Percentiles rank a stretch among this genome's conserved stretches.
phyloP scores from a whole-genome alignment of 768 basidiomycete species.

The Flagelloscypha sp. region DNA sequence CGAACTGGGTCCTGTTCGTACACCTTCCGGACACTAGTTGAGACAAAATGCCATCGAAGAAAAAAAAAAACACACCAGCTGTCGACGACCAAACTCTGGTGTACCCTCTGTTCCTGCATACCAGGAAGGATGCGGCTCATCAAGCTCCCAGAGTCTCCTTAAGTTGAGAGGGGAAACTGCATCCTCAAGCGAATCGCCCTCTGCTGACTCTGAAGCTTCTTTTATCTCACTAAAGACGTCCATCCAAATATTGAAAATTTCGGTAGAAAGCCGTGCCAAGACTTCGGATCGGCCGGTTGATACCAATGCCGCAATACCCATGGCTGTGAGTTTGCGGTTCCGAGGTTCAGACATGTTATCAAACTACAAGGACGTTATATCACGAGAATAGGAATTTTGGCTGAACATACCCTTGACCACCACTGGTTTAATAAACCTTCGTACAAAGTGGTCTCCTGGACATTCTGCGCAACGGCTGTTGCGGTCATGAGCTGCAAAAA shows the following conservation, averaged over 20 bases:
- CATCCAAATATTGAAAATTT: constrained; percentile 81
- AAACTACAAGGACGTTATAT: constrained; percentile 47
- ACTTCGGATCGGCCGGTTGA: constrained; percentile 69
- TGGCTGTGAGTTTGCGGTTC: constrained; percentile 74
- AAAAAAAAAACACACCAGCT: constrained; percentile 39
- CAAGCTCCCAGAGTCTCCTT: constrained; percentile 62
- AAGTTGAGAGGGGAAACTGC: constrained; percentile 35
- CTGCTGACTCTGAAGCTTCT: constrained; percentile 44
- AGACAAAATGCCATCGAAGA: too few relatives aligned
- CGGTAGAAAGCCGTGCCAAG: constrained; percentile 59
- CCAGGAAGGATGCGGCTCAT: constrained; percentile 48
- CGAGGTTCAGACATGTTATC: constrained; percentile 86
- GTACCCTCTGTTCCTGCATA: constrained; percentile 63
- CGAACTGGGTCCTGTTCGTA: constrained; percentile 66
- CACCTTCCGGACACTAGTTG: constrained; percentile 36
- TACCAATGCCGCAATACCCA: constrained; percentile 72
- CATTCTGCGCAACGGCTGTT: constrained; percentile 38
- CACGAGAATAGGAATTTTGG: neutral
- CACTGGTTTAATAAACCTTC: constrained; percentile 69
- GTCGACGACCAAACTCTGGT: constrained; percentile 68
- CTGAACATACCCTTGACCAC: constrained; percentile 63
- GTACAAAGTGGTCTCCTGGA: constrained; percentile 48
- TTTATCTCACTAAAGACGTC: constrained; percentile 85
- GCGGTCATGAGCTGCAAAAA: constrained; percentile 67
- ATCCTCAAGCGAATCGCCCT: constrained; percentile 21